Percentiles rank a stretch among this genome's conserved stretches.
Conservation (phyloP, 163 green algal genomes). For the Volvox carteri region DNA sequence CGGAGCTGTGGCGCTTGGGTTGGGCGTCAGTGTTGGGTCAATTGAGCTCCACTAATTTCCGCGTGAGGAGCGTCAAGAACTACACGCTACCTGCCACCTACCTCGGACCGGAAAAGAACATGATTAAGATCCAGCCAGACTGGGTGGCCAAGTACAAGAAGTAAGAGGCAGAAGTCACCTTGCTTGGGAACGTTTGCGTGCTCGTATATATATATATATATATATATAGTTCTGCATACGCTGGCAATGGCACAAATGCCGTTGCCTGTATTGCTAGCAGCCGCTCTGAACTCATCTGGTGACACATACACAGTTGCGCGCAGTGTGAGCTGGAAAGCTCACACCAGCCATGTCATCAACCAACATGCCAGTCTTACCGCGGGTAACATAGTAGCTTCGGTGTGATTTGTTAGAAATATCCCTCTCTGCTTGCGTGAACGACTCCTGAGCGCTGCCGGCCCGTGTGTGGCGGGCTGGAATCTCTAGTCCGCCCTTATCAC, state of each 20-base stretch:
- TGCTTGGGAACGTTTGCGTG: no score
- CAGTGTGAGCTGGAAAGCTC: background rate
- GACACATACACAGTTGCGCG: background rate
- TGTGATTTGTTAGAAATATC: background rate
- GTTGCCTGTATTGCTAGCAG: no score
- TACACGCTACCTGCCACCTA: constrained; percentile 16
- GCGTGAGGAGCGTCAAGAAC: background rate
- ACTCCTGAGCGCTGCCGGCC: no score
- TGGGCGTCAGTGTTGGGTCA: background rate
- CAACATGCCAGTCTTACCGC: background rate
- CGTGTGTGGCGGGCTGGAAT: no score
- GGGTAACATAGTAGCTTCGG: background rate
- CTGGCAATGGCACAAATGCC: background rate
- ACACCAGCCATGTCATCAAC: background rate
- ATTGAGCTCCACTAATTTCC: background rate
- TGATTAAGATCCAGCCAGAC: constrained; percentile 30
- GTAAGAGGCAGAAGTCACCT: no score
- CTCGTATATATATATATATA: background rate
- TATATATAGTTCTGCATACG: no score
- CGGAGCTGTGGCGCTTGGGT: constrained; percentile 44
- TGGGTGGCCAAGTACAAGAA: constrained; percentile 15
- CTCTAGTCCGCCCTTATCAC: background rate
- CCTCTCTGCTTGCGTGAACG: background rate
- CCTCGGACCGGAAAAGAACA: background rate
- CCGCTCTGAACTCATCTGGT: background rate